These are phyloP conservation scores for Ganoderma resinaceum DNA, from an alignment of 1,284 basidiomycete genomes.

Conservation along the genomic window DNA sequence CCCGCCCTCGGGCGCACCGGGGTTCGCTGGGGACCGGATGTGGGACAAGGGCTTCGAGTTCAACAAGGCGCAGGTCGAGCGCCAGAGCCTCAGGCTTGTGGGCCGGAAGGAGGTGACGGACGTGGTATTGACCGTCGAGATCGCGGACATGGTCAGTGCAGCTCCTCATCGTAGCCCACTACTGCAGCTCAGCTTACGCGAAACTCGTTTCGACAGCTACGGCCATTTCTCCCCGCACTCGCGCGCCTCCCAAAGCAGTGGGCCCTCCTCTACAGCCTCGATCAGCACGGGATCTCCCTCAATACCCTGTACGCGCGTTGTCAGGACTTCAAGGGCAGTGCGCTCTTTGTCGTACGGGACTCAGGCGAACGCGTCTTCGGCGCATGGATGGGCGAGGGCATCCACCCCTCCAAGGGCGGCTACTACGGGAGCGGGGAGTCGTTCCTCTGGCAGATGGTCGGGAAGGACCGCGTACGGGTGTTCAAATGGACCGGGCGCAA, in stretches of 20 bases:
- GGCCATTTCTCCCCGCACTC: conserved; percentile 79
- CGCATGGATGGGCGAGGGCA: conserved; percentile 80
- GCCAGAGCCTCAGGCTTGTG: conserved; percentile 43
- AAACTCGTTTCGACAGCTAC: conserved; percentile 55
- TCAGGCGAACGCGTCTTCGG: conserved; percentile 74
- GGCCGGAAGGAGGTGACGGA: conserved; percentile 60
- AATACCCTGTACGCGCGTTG: conserved; percentile 85
- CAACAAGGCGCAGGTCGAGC: conserved; percentile 44
- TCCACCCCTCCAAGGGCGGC: conserved; percentile 62
- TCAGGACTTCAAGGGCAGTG: conserved; percentile 52
- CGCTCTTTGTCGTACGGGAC: conserved; percentile 68
- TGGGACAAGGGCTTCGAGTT: conserved; percentile 48
- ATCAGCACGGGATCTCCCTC: conserved; percentile 95
- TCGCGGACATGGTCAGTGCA: conserved; percentile 66
- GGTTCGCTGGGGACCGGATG: conserved; percentile 61
- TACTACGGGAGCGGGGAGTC: conserved; percentile 91
- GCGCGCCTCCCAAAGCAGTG: conserved; percentile 82
- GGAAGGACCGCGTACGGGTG: conserved; percentile 56
- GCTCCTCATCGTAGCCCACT: neutral
- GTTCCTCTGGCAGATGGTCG: conserved; percentile 78
- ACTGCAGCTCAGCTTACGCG: neutral
- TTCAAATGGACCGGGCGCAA: conserved; percentile 93
- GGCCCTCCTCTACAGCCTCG: conserved; percentile 91
- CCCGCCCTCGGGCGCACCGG: conserved; percentile 80
- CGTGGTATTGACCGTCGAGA: conserved; percentile 56